Evolutionary conservation across 805 yeast species (phyloP).

Genomic region (Isabelozyma rhagii): DNA sequence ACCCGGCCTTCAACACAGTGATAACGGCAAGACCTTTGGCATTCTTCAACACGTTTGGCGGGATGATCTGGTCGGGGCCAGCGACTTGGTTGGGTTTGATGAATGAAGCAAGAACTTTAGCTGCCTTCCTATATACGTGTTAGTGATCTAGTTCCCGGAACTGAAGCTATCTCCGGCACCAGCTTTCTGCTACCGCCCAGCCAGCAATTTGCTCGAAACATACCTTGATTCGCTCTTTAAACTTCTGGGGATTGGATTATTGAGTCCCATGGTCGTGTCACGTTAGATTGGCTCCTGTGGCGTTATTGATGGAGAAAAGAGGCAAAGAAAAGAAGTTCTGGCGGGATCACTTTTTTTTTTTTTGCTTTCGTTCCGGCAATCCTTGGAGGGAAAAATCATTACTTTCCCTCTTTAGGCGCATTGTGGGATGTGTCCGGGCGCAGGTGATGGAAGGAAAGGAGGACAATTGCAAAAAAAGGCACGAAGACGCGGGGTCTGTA

Average conservation of each 20-base stretch:
- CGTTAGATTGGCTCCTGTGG: no score
- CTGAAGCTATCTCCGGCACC: background rate
- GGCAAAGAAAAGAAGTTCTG: no score
- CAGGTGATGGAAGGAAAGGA: no score
- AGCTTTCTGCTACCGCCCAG: background rate
- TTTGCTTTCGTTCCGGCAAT: background rate
- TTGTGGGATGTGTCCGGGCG: background rate
- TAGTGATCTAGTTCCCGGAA: constrained; percentile 11
- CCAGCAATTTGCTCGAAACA: constrained; percentile 26
- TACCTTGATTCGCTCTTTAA: constrained; percentile 82
- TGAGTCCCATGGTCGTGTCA: constrained; percentile 47
- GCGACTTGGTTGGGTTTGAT: constrained; percentile 91
- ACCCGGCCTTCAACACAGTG: constrained; percentile 96
- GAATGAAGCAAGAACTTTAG: constrained; percentile 83
- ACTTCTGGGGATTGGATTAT: constrained; percentile 93
- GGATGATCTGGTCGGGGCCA: constrained; percentile 86
- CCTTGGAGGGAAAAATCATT: background rate
- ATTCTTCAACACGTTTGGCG: constrained; percentile 78
- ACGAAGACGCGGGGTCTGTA: no score
- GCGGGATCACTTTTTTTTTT: no score
- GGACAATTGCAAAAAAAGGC: no score
- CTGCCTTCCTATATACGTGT: constrained; percentile 70
- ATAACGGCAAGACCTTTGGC: constrained; percentile 92
- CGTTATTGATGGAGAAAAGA: no score
- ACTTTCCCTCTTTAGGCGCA: background rate